Base-by-base conservation (phyloP, 345 rosid species). In the Pistacia vera region DNA sequence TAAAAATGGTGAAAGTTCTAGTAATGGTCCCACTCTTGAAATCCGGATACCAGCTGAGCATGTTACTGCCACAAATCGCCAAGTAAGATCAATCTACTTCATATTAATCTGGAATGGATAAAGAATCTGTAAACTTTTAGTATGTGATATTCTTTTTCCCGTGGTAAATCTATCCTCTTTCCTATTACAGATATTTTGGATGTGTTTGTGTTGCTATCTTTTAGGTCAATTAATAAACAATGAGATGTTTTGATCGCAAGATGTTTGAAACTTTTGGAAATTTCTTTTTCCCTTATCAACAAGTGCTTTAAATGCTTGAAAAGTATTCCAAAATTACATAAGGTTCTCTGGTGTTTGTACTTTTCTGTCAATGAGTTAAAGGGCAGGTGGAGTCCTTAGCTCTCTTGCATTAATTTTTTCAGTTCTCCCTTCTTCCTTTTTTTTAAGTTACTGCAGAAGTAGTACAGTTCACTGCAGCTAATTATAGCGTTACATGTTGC, bases 61-160 rank as follows among this genome's bases (percentile, higher is more conserved):
- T 89, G 97, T 97, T 63, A 92, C 98, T 85, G 99, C 99, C 69
- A 92, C 98, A 7, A 97, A 97, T 88, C 98, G 97, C 71, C 98
- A 97, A 86, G 99, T 94, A 91, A 85, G 94, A 77, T 13, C 51
- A 62, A 59, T 33, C 70, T 64, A 35, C 72, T 76, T 80, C 18
- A 46, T 56, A 25, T 67, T 48, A 62, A 63, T 65, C 72, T 74
- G 56, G 63, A 46, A 64, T 51, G 38, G 57, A 61, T 72, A 51
- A 68, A 55, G 54, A n/a, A 12, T 52, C 25, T 16, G 20, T n/a
- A 33, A 17, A 16, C 20, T 35, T 68, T 20, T 28, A 18, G 5
- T 35, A 61, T 49, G 14, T 41, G 36, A 41, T 18, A 11, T 16
- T 6, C 17, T 38, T 36, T 66, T 14, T 61, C 73, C 54, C 18